Conservation (phyloP, 2,329 filamentous ascomycete species). For the Diaporthe eres region DNA sequence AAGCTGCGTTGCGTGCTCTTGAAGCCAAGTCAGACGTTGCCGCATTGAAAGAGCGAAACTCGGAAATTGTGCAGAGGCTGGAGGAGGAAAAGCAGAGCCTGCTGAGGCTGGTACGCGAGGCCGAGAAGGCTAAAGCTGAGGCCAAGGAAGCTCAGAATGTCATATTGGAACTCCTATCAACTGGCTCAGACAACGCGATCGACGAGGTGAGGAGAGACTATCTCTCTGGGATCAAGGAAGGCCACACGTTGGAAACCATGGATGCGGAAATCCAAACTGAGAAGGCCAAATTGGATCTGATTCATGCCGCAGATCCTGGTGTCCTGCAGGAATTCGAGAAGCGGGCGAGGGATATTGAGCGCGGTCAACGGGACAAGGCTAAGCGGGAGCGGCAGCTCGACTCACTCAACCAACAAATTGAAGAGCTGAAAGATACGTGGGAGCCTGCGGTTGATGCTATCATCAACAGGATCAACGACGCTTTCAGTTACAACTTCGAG, state of each 20-base stretch:
- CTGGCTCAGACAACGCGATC: slow-evolving; percentile 2
- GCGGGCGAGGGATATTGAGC: slow-evolving; percentile 78
- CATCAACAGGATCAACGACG: slow-evolving; percentile 85
- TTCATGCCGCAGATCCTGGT: slow-evolving; percentile 82
- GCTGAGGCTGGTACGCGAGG: slow-evolving; percentile 54
- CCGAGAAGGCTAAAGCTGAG: slow-evolving; percentile 51
- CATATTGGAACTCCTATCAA: slow-evolving; percentile 48
- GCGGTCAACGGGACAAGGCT: slow-evolving; percentile 70
- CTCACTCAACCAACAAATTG: slow-evolving; percentile 70
- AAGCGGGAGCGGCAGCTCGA: slow-evolving; percentile 68
- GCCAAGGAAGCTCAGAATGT: slow-evolving; percentile 56
- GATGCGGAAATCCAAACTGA: slow-evolving; percentile 82
- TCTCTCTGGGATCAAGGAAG: slow-evolving; percentile 59
- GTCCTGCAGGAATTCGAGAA: slow-evolving; percentile 84
- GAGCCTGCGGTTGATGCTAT: slow-evolving; percentile 87
- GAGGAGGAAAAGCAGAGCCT: slow-evolving; percentile 59
- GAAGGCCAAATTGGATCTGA: slow-evolving; percentile 81
- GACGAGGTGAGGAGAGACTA: slow-evolving; percentile 57
- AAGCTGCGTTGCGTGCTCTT: slow-evolving; percentile 78
- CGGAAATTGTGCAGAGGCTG: slow-evolving; percentile 68
- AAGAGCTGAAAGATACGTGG: slow-evolving; percentile 79
- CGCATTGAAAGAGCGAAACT: slow-evolving; percentile 76
- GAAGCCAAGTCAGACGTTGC: slow-evolving; percentile 88
- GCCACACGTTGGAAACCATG: slow-evolving; percentile 73
- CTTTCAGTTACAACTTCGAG: slow-evolving; percentile 93